Evolutionary conservation across 2,329 filamentous ascomycete genomes (phyloP), one percentile per base, ranked within the genome.

Genomic region (Penicillium sp.): DNA sequence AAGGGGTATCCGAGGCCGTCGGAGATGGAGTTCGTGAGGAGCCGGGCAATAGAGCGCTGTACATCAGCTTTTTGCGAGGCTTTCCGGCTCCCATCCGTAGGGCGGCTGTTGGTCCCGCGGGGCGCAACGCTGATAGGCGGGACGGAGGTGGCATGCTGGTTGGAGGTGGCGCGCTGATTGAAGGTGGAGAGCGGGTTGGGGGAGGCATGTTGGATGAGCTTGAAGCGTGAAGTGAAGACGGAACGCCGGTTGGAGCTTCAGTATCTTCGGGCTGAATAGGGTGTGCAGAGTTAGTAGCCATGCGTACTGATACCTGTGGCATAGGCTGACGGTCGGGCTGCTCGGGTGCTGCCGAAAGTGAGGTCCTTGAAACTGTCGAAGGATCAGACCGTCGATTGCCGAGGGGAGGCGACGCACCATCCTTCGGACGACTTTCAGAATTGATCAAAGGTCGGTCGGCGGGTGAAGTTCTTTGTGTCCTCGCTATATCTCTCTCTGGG

Each of bases 21-120:
- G 37, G 19, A 9, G 51, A 40, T 33, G 53, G 40, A 13, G 49
- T 56, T 22, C 59, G 53, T 27, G 55, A 47, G 22, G 56, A 50
- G 8, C 49, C 31, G 9, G 68, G 66, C 18, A 72, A 52, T 28
- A 72, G 53, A 18, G 68, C 69, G 44, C 62, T 63, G 52, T 73
- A 75, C 65, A 75, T 71, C 27, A 76, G 49, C 49, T 75, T 75
- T n/a, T 60, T 69, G 12, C 72, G 68, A 7, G 71, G 70, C 41
- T 70, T 72, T 29, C 61, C 59, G 13, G 53, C 58, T 1, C 61
- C 56, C 18, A 73, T 58, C 12, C 65, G 64, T 47, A 73, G 60
- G 2, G 60, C 59, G 12, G 62, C 67, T 14, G 53, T 43, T 9
- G 58, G 58, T 6, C 43, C 16, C 3, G 56, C 53, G 30, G 57